Evolutionary conservation across 1,139 yeast genomes (phyloP).

Genomic region (Petasospora rhodanensis): DNA sequence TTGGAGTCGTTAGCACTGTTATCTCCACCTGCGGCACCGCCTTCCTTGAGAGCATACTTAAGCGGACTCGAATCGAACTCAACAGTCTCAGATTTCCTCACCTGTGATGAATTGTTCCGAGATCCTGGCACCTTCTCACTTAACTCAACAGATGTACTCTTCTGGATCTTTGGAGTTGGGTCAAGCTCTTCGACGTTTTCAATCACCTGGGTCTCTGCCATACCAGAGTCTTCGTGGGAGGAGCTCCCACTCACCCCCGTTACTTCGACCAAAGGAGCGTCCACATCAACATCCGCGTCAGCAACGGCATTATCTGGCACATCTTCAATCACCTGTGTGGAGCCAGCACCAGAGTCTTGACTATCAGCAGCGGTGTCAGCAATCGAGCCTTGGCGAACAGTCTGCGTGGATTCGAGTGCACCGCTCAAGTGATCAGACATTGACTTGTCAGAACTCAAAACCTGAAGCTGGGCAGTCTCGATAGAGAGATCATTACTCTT

Average conservation of each 20-base stretch:
- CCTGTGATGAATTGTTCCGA: no score
- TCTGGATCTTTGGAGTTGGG: neutral
- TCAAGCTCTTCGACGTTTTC: neutral
- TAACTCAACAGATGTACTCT: constrained; percentile 3
- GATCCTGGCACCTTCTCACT: neutral
- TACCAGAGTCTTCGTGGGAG: neutral
- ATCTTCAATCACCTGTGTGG: constrained; percentile 2
- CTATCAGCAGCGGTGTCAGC: neutral
- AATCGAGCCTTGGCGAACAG: neutral
- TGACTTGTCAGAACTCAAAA: constrained; percentile 2
- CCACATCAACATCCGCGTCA: neutral
- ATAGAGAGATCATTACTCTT: no score
- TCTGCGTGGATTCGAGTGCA: neutral
- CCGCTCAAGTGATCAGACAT: neutral
- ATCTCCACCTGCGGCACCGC: no score
- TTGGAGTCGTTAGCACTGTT: no score
- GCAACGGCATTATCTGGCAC: no score
- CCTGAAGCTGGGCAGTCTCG: neutral
- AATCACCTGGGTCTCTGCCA: constrained; percentile 2
- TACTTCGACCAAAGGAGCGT: no score
- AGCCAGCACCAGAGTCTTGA: constrained; percentile 2
- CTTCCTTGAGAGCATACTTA: no score
- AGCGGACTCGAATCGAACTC: no score
- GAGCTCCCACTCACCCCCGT: no score
- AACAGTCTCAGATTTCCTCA: no score